Percentiles rank a stretch among this genome's conserved stretches.
These are phyloP conservation scores for Postia placenta DNA, from an alignment of 768 basidiomycete genomes.

Conservation along the genomic window DNA sequence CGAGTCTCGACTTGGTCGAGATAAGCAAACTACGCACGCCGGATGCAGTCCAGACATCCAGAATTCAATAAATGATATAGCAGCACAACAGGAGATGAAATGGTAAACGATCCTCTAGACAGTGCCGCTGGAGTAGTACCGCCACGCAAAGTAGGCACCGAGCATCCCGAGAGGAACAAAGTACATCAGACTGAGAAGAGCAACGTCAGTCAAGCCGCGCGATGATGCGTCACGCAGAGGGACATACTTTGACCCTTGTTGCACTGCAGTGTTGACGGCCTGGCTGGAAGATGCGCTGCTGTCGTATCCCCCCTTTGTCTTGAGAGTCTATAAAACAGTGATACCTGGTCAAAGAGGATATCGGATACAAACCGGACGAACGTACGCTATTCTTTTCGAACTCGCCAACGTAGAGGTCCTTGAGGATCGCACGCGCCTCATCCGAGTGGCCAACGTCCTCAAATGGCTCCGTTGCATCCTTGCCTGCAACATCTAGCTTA, in stretches of 20 bases:
- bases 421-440: conserved; percentile 85
- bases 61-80: conserved; percentile 6
- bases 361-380: conserved; percentile 7
- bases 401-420: conserved; percentile 73
- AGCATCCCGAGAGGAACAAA: conserved; percentile 74
- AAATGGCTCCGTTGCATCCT: conserved; percentile 96
- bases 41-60: not conserved
- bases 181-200: conserved; percentile 60
- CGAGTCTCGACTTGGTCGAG: not conserved
- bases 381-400: conserved; percentile 69
- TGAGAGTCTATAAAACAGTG: conserved; percentile 34
- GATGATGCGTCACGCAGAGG: conserved; percentile 10
- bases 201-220: conserved; percentile 2
- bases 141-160: conserved; percentile 85
- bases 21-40: not conserved
- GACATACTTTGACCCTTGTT: conserved; percentile 65
- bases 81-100: conserved; percentile 5
- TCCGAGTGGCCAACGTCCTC: conserved; percentile 99
- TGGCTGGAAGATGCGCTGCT: conserved; percentile 33
- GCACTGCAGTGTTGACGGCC: conserved; percentile 38
- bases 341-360: not conserved
- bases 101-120: conserved; percentile 27
- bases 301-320: conserved; percentile 46
- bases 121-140: conserved; percentile 53
- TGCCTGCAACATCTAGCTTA: conserved; percentile 42